phyloP scores from a whole-genome alignment of 176 grass and related monocot genomes.

The barley (Hordeum vulgare) region DNA sequence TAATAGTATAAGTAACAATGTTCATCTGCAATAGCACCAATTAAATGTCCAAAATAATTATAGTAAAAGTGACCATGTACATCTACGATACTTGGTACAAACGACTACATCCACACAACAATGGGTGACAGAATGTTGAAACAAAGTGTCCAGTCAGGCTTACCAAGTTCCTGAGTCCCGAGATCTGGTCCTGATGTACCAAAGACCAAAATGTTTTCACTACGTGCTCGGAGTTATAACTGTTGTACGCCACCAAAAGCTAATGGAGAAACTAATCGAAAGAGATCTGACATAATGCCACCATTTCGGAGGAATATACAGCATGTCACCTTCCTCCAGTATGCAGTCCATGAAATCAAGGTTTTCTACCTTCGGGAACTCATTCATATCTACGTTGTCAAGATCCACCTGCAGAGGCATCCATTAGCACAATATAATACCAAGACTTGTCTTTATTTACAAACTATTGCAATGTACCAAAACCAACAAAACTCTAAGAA shows the following conservation, averaged over 20 bases:
- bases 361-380: conserved; percentile 53
- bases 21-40: conserved; percentile 1
- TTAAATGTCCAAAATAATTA: neutral
- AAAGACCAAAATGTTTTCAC: neutral
- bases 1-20: conserved; percentile 1
- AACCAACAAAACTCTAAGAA: neutral
- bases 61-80: conserved; percentile 5
- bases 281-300: conserved; percentile 94
- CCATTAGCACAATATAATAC: conserved; percentile 9
- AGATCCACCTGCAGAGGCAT: conserved; percentile 68
- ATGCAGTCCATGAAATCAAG: conserved; percentile 80
- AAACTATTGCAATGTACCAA: neutral
- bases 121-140: neutral
- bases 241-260: conserved; percentile 79
- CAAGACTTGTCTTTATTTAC: neutral
- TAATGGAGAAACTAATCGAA: conserved; percentile 80
- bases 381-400: conserved; percentile 52
- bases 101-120: conserved; percentile 5
- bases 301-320: conserved; percentile 97
- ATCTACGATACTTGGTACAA: neutral
- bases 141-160: neutral
- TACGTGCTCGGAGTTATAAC: conserved; percentile 1
- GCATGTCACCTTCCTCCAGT: conserved; percentile 86
- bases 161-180: conserved; percentile 6
- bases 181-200: conserved; percentile 7